Evolutionary conservation across 306 rosid species (phyloP).

Genomic region (Styphnolobium japonicum): DNA sequence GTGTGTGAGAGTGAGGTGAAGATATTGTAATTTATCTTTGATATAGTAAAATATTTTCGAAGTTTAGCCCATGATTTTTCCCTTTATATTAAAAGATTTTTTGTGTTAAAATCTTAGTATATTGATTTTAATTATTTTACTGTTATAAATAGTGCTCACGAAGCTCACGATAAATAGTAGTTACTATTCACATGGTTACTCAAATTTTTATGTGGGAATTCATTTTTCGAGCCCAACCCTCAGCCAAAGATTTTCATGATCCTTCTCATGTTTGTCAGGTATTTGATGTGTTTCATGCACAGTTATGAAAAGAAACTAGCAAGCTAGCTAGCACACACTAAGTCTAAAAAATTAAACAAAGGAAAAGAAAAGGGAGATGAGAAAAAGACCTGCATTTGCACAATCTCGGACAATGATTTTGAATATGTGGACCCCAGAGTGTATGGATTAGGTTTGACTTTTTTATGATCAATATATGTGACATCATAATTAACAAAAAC

Average conservation of each 20-base stretch:
- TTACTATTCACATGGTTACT: no score
- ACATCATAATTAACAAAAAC: constrained; percentile 52
- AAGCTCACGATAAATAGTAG: no score
- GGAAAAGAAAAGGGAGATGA: neutral
- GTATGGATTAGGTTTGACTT: constrained; percentile 45
- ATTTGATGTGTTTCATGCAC: constrained; percentile 23
- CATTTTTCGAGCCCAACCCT: no score
- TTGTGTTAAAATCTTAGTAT: no score
- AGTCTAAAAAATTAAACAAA: neutral
- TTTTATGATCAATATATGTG: constrained; percentile 29
- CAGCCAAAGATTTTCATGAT: constrained; percentile 33
- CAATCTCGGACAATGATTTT: constrained; percentile 35
- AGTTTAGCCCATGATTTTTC: no score
- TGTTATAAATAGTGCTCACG: no score
- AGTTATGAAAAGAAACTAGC: constrained; percentile 15
- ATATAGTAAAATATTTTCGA: no score
- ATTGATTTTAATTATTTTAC: no score
- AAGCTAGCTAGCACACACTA: constrained; percentile 35
- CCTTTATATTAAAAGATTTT: no score
- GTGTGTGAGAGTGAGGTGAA: no score
- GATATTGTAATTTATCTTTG: no score
- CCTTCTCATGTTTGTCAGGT: constrained; percentile 31
- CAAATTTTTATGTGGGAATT: no score
- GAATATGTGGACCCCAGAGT: constrained; percentile 35
- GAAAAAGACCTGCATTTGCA: constrained; percentile 36